Percentiles rank a stretch among this genome's conserved stretches.
Evolutionary conservation across 148 eudicot genomes (phyloP).

Genomic region (Vaccinium myrtillus): DNA sequence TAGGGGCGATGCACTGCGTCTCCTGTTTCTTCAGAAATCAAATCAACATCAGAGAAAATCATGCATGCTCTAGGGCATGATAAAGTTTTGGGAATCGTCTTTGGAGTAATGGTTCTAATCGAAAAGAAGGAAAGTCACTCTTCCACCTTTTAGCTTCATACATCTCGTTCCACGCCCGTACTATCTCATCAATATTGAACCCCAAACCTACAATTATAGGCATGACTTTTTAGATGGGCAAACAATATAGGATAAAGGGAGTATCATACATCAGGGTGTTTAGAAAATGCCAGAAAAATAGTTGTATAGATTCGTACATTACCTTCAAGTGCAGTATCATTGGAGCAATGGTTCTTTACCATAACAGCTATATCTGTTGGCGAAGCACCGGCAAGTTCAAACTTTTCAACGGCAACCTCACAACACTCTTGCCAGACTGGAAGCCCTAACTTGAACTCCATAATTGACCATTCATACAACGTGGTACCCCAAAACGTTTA

Average conservation of each 20-base stretch:
- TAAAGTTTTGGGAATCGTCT: conserved; percentile 76
- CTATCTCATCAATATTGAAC: conserved; percentile 92
- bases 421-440: conserved; percentile 94
- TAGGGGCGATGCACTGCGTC: neutral
- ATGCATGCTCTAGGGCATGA: conserved; percentile 68
- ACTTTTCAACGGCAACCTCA: conserved; percentile 85
- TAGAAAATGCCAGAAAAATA: neutral
- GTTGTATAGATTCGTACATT: neutral
- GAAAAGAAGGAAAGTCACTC: conserved; percentile 61
- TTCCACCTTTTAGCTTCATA: conserved; percentile 86
- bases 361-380: conserved; percentile 88
- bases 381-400: conserved; percentile 89
- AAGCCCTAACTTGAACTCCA: conserved; percentile 79
- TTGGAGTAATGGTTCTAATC: conserved; percentile 78
- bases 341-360: conserved; percentile 93
- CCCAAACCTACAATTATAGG: conserved; percentile 55
- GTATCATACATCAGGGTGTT: neutral
- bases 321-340: conserved; percentile 74
- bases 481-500: conserved; percentile 79
- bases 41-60: conserved; percentile 23
- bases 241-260: neutral
- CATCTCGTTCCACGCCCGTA: conserved; percentile 99
- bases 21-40: conserved; percentile 6
- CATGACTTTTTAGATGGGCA: neutral
- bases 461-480: conserved; percentile 85